These are phyloP conservation scores for Grosmannia penicillata DNA, from an alignment of 2,329 filamentous ascomycete genomes.

Conservation along the genomic window DNA sequence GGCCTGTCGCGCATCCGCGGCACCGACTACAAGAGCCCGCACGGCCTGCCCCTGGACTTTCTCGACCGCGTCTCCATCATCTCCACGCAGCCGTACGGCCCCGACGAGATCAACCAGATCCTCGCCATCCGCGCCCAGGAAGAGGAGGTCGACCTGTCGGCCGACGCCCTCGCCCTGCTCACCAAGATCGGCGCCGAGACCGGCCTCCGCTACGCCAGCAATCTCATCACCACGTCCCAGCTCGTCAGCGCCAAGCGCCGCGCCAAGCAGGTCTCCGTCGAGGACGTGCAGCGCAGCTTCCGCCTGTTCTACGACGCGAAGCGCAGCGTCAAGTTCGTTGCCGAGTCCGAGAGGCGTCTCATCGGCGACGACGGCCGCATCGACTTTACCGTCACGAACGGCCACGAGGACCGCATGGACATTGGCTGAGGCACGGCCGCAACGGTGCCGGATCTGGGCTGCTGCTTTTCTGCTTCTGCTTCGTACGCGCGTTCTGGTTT, in stretches of 20 bases:
- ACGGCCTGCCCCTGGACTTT: constrained; percentile 90
- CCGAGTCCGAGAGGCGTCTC: constrained; percentile 79
- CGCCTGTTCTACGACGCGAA: constrained; percentile 82
- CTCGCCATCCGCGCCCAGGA: constrained; percentile 84
- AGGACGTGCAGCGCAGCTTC: constrained; percentile 89
- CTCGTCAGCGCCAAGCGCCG: constrained; percentile 75
- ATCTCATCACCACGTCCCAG: constrained; percentile 89
- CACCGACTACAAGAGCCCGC: constrained; percentile 83
- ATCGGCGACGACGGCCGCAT: constrained; percentile 79
- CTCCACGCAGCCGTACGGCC: constrained; percentile 71
- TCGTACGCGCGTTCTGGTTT: no score
- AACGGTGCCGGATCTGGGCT: background rate
- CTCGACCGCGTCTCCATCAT: constrained; percentile 93
- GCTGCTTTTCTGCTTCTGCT: constrained; percentile 1
- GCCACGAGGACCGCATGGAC: constrained; percentile 30
- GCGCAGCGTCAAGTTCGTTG: constrained; percentile 80
- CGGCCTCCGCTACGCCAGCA: constrained; percentile 89
- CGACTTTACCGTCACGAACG: constrained; percentile 45
- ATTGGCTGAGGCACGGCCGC: constrained; percentile 11
- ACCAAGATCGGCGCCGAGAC: constrained; percentile 93
- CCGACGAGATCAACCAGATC: constrained; percentile 84
- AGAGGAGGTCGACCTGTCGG: constrained; percentile 83
- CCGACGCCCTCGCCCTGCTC: constrained; percentile 80
- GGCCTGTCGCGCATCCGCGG: constrained; percentile 84
- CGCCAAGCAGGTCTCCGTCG: constrained; percentile 67